phyloP scores from a whole-genome alignment of 768 basidiomycete genomes.

The Boletus reticulatus region DNA sequence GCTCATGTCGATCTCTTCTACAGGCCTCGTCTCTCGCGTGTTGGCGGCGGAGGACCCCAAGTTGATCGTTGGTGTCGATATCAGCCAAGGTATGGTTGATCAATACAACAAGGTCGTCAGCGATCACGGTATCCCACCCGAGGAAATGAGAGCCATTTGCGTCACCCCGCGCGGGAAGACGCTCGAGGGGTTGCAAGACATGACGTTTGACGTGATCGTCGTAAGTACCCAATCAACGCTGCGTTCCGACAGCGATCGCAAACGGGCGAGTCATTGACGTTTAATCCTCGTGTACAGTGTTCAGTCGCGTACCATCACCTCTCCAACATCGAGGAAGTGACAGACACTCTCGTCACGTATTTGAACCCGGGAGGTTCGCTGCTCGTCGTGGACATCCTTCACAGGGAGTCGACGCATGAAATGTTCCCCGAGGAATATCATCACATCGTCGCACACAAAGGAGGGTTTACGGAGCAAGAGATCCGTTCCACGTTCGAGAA shows the following conservation, averaged over 20 bases:
- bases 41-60: slow-evolving; percentile 60
- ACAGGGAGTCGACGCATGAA: slow-evolving; percentile 20
- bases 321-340: slow-evolving; percentile 45
- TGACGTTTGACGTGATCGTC: slow-evolving; percentile 66
- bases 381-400: slow-evolving; percentile 54
- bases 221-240: slow-evolving; percentile 41
- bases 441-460: slow-evolving; percentile 53
- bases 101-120: slow-evolving; percentile 55
- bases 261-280: too few relatives aligned
- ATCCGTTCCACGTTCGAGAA: slow-evolving; percentile 50
- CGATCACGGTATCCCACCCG: slow-evolving; percentile 59
- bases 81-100: slow-evolving; percentile 69
- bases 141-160: slow-evolving; percentile 67
- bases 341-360: slow-evolving; percentile 49
- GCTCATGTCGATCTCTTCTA: not conserved
- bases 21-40: slow-evolving; percentile 63
- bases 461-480: slow-evolving; percentile 50
- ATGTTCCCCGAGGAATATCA: slow-evolving; percentile 33
- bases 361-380: slow-evolving; percentile 62
- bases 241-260: too few relatives aligned
- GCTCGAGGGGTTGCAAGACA: slow-evolving; percentile 51
- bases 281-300: slow-evolving; percentile 42
- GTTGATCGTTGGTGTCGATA: slow-evolving; percentile 70
- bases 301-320: slow-evolving; percentile 65
- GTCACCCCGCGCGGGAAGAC: slow-evolving; percentile 41